Base-by-base conservation (phyloP, 257 asterid species). In the Nyctanthes arbortristis region DNA sequence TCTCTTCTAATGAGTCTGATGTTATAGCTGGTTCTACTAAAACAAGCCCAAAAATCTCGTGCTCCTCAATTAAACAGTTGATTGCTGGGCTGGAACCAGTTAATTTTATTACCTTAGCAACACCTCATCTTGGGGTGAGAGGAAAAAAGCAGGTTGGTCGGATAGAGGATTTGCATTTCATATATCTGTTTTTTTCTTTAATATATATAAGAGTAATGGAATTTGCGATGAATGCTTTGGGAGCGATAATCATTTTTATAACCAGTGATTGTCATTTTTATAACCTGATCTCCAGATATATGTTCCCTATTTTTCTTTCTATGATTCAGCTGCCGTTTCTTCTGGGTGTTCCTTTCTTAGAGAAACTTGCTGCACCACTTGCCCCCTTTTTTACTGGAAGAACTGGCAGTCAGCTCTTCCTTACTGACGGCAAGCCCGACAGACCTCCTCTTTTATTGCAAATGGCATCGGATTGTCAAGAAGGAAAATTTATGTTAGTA, bases 121-220 rank as follows among this genome's bases (percentile, higher is more conserved):
- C 96, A 18, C 99, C 99, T 79, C 99, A 93, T 89, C 96, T 93
- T 25, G 97, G 97, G 45, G 99, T 93, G 54, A 83, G 97, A 80
- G 99, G 99, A 69, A 91, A 82, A 71, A 93, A 81, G 61, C 97
- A 93, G 97, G 98, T 90, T 52, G n/a, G 59, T 24, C 24, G 59
- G 72, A 61, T 58, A 24, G 56, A 6, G 56, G 58, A 61, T 62
- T 40, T 35, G 14, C 39, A 45, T 37, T 55, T 39, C n/a, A 25
- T 39, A 24, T 31, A 7, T 49, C 31, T 40, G 25, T 27, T 55
- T 66, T 37, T 30, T n/a, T n/a, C n/a, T n/a, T n/a, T n/a, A n/a
- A n/a, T n/a, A n/a, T n/a, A n/a, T n/a, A n/a, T n/a, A n/a, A n/a
- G n/a, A n/a, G n/a, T n/a, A n/a, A n/a, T n/a, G n/a, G n/a, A n/a